These are phyloP conservation scores for Botrytis hyacinthi DNA, from an alignment of 2,329 filamentous ascomycete species.

Conservation along the genomic window DNA sequence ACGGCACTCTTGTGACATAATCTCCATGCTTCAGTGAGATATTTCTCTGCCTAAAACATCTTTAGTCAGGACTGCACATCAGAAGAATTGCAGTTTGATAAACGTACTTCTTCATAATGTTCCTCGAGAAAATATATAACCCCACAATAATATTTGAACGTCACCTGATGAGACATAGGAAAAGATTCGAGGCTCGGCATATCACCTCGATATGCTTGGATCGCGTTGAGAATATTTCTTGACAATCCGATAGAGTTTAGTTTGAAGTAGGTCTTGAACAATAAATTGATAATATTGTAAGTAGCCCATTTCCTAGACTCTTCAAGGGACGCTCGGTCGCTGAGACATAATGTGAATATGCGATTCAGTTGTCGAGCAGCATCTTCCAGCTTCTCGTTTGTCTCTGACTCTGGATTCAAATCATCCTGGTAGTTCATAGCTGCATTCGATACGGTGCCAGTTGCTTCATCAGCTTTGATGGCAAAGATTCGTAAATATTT, in stretches of 20 bases:
- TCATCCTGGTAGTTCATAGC: slow-evolving; percentile 69
- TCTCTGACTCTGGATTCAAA: slow-evolving; percentile 70
- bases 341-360: slow-evolving; percentile 87
- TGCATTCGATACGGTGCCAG: slow-evolving; percentile 46
- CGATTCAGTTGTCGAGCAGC: slow-evolving; percentile 86
- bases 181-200: slow-evolving; percentile 78
- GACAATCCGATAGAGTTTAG: slow-evolving; percentile 86
- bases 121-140: slow-evolving; percentile 94
- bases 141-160: slow-evolving; percentile 94
- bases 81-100: not conserved
- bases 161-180: slow-evolving; percentile 86
- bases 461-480: slow-evolving; percentile 80
- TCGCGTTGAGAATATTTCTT: slow-evolving; percentile 82
- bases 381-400: slow-evolving; percentile 84
- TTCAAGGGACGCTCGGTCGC: slow-evolving; percentile 78
- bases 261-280: slow-evolving; percentile 99
- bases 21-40: slow-evolving; percentile 77
- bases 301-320: slow-evolving; percentile 97
- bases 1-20: slow-evolving; percentile 71
- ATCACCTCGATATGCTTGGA: slow-evolving; percentile 74
- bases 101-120: slow-evolving; percentile 74
- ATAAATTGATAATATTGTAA: slow-evolving; percentile 88
- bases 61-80: slow-evolving; percentile 7
- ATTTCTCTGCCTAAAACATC: slow-evolving; percentile 65
- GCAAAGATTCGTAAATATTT: slow-evolving; percentile 86